phyloP scores from a whole-genome alignment of 495 filamentous ascomycete species.

The Xylaria longipes region DNA sequence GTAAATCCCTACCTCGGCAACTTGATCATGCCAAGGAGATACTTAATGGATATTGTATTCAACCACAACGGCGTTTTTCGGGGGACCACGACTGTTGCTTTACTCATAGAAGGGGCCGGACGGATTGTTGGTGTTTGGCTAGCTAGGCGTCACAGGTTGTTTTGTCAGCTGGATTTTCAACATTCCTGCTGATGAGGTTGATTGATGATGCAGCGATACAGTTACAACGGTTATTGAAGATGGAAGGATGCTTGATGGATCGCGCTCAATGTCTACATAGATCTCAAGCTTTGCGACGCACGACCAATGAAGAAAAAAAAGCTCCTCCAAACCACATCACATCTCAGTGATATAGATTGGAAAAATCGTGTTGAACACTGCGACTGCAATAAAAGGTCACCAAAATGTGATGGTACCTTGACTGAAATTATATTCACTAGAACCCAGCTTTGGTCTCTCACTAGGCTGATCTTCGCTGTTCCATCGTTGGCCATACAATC shows the following conservation, averaged over 20 bases:
- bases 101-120: constrained; percentile 10
- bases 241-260: neutral
- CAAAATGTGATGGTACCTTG: neutral
- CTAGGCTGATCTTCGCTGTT: constrained; percentile 29
- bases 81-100: neutral
- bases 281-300: neutral
- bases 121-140: neutral
- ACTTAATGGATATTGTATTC: constrained; percentile 13
- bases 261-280: neutral
- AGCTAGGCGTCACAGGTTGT: constrained; percentile 16
- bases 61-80: constrained; percentile 23
- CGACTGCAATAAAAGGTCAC: neutral
- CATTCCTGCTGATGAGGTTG: constrained; percentile 5
- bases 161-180: constrained; percentile 19
- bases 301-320: neutral
- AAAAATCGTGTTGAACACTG: neutral
- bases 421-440: neutral
- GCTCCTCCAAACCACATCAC: neutral
- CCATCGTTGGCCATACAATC: neutral
- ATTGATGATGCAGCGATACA: neutral
- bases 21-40: neutral
- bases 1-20: neutral
- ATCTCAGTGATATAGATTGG: neutral
- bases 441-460: neutral
- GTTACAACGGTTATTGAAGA: neutral